Base-by-base conservation (phyloP, 306 rosid species). In the Ochetophila trinervis region DNA sequence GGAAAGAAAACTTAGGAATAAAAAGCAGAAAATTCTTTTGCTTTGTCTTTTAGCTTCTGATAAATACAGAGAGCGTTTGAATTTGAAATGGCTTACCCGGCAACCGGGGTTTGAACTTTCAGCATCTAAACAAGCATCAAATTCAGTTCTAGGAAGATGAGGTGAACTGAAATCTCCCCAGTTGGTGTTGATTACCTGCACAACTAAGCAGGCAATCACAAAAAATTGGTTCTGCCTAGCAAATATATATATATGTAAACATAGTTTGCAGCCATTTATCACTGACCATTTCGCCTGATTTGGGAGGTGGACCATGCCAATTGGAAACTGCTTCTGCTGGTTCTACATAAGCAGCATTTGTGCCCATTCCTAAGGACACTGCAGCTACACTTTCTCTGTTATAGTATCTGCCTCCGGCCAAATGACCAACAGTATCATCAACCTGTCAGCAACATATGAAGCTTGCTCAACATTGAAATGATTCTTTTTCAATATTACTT, bases 331-430 rank as follows among this genome's bases (percentile, higher is more conserved):
- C 77, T n/a, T 79, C 66, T 30, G 76, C 54, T 36, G 82, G 65
- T 66, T 89, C 88, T 50, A 79, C 76, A 62, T 82, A 86, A 57
- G 85, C 90, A 50, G 96, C 96, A 74, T 84, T 83, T 8, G 93
- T 82, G 64, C 69, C 81, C 84, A 73, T 82, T 62, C 78, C 93
- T 36, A 89, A 66, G 27, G 87, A 78, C 42, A 89, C 49, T 63
- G 85, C 84, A 56, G 85, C 93, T 22, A 89, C 88, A 12, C 70
- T 69, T 44, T 84, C 96, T 56, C 65, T 72, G 50, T 72, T 78
- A 32, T 80, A 82, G 78, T 89, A 89, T 74, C 93, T 80, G 58
- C 93, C 93, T 70, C 93, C 88, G 3, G 90, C 90, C 74, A 89
- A 80, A 49, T 82, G 67, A 42, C 93, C 96, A 27, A 89, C 59